These are phyloP conservation scores for Cornus kousa DNA, from an alignment of 148 eudicot species.

Conservation along the genomic window DNA sequence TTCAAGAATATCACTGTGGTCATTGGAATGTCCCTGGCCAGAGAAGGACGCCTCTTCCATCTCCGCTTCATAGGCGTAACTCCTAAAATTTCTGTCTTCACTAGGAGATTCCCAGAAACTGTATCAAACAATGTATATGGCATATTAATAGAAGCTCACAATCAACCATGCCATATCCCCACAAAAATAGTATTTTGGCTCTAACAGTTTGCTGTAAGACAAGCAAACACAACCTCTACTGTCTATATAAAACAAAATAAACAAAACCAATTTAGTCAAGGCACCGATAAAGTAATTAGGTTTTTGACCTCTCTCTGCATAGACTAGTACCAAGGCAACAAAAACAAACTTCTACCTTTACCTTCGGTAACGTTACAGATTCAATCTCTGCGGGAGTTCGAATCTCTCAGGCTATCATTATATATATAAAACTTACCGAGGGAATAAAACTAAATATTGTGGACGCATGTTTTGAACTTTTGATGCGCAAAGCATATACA, in stretches of 20 bases:
- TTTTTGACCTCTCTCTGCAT: background rate
- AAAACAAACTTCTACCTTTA: background rate
- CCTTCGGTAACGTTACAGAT: no score
- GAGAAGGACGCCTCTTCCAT: conserved; percentile 81
- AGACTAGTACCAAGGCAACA: background rate
- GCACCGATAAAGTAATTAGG: background rate
- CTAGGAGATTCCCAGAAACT: conserved; percentile 73
- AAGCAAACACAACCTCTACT: no score
- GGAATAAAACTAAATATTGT: background rate
- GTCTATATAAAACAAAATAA: background rate
- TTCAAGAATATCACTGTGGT: conserved; percentile 76
- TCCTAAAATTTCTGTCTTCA: conserved; percentile 73
- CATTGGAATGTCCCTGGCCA: conserved; percentile 63
- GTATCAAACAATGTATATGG: conserved; percentile 24
- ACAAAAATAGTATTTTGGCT: background rate
- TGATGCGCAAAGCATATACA: background rate
- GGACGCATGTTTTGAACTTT: background rate
- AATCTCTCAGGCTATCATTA: no score
- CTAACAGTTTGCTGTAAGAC: background rate
- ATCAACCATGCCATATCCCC: background rate
- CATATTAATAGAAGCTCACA: background rate
- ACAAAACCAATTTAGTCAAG: background rate
- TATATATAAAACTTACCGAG: no score
- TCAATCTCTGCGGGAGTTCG: no score
- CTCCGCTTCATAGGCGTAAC: conserved; percentile 70